These are phyloP conservation scores for Allium fistulosum DNA, from an alignment of 106 monocot genomes.

Conservation along the genomic window DNA sequence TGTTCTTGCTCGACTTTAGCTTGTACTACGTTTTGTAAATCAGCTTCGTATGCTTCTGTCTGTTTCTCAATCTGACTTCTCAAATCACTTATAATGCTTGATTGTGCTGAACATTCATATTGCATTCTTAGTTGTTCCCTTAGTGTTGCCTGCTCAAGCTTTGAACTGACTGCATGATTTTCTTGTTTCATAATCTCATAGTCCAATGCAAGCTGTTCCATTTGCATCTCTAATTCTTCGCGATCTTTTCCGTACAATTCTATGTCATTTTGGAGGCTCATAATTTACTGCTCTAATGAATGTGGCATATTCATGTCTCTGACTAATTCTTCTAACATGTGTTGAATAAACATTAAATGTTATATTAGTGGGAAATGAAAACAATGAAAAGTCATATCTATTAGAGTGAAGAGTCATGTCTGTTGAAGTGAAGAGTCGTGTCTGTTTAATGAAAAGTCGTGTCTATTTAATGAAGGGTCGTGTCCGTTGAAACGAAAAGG, in stretches of 20 bases:
- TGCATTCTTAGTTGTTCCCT: constrained; percentile 79
- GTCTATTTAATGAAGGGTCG: too few species aligned
- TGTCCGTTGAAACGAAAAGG: too few species aligned
- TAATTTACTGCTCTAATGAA: constrained; percentile 60
- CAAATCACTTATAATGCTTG: constrained; percentile 69
- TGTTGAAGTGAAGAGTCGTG: too few species aligned
- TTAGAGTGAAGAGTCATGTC: too few species aligned
- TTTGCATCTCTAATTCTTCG: constrained; percentile 86
- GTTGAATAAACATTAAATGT: too few species aligned
- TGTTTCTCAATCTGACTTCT: constrained; percentile 67
- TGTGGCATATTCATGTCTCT: constrained; percentile 23
- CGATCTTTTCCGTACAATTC: constrained; percentile 68
- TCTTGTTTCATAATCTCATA: constrained; percentile 95
- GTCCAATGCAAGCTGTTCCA: constrained; percentile 86
- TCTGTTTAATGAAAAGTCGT: too few species aligned
- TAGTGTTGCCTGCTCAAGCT: constrained; percentile 63
- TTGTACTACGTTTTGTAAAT: constrained; percentile 26
- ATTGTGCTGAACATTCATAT: constrained; percentile 76
- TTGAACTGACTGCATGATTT: constrained; percentile 62
- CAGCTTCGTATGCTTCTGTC: constrained; percentile 54
- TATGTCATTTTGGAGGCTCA: constrained; percentile 58
- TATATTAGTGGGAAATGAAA: too few species aligned
- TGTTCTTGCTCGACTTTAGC: constrained; percentile 67
- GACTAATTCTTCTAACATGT: constrained; percentile 43
- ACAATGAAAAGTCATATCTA: too few species aligned